Evolutionary conservation across 345 rosid species (phyloP).

Genomic region (Cardamine occulta): DNA sequence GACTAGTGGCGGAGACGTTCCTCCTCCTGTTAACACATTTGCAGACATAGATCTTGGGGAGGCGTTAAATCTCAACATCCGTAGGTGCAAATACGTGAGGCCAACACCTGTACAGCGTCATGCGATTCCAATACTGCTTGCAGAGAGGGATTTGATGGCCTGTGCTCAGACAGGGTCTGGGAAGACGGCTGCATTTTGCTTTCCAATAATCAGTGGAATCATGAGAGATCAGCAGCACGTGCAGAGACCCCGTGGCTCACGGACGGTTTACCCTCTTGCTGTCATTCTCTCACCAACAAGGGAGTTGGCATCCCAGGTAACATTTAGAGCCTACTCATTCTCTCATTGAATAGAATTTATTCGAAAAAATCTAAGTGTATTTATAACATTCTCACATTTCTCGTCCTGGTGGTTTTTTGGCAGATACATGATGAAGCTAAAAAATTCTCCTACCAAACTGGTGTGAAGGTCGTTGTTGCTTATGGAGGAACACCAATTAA

Average conservation of each 20-base stretch:
- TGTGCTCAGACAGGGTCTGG: slow-evolving; percentile 99
- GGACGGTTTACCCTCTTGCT: slow-evolving; percentile 87
- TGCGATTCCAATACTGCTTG: slow-evolving; percentile 86
- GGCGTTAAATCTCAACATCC: slow-evolving; percentile 78
- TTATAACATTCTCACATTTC: background rate
- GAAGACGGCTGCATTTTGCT: slow-evolving; percentile 99
- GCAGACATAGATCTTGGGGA: slow-evolving; percentile 96
- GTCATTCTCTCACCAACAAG: slow-evolving; percentile 98
- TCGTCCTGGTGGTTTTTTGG: slow-evolving; percentile 27
- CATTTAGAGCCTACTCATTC: slow-evolving; percentile 1
- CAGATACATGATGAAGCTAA: slow-evolving; percentile 99
- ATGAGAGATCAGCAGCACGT: slow-evolving; percentile 61
- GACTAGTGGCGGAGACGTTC: slow-evolving; percentile 93
- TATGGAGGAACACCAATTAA: slow-evolving; percentile 99
- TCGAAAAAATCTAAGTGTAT: background rate
- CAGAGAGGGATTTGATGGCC: slow-evolving; percentile 94
- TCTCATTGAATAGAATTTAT: background rate
- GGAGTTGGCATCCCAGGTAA: slow-evolving; percentile 92
- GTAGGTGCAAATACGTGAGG: slow-evolving; percentile 94
- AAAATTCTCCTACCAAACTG: slow-evolving; percentile 96
- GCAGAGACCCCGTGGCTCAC: slow-evolving; percentile 89
- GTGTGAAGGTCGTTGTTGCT: slow-evolving; percentile 97
- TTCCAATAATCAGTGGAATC: slow-evolving; percentile 94
- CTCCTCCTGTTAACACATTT: slow-evolving; percentile 89
- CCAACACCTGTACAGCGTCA: slow-evolving; percentile 97